Evolutionary conservation across 495 filamentous ascomycete genomes (phyloP), one percentile per base, ranked within the genome.

Genomic region (Recurvomyces mirabilis): DNA sequence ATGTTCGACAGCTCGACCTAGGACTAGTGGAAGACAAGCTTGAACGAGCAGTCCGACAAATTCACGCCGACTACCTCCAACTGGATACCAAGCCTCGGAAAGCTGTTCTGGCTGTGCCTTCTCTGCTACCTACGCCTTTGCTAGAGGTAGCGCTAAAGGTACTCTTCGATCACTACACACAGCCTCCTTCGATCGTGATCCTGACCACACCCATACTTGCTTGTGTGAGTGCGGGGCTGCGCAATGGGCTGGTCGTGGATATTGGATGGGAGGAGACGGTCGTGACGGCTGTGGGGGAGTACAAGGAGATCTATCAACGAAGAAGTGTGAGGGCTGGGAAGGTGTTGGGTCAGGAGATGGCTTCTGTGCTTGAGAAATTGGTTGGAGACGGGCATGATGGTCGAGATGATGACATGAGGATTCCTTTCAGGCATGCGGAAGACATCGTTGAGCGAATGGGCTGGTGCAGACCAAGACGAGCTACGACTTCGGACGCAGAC

Each of bases 201-300:
- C 60, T 95, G 49, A 81, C 84, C 1, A 73, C 78, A 5, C 75
- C 87, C 1, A 66, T 84, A 11, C 76, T 87, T 61, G 60, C 75
- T 7, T 68, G 77, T n/a, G 74, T 84, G 4, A 81, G 79, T 24
- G 86, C 87, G 7, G 91, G 91, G 3, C 67, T 87, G 39, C 79
- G 91, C 11, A 78, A 83, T 14, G 82, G 77, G 1, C 60, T 96
- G 19, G 74, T 95, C 3, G 71, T 96, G 9, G 87, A 96, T 57
- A 67, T 98, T 26, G 89, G 89, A 42, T 96, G 91, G 91, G 72
- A 73, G 30, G 93, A 95, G 58, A 89, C 85, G 0, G 73, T 79
- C 0, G 72, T 87, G 12, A 91, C 83, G 0, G 76, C 75, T 1
- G 68, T 96, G 17, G 95, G 84, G 56, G 93, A 98, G 60, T 93